Percentiles rank a stretch among this genome's conserved stretches.
Conservation (phyloP, 129 eudicot species). For the Saposhnikovia divaricata region DNA sequence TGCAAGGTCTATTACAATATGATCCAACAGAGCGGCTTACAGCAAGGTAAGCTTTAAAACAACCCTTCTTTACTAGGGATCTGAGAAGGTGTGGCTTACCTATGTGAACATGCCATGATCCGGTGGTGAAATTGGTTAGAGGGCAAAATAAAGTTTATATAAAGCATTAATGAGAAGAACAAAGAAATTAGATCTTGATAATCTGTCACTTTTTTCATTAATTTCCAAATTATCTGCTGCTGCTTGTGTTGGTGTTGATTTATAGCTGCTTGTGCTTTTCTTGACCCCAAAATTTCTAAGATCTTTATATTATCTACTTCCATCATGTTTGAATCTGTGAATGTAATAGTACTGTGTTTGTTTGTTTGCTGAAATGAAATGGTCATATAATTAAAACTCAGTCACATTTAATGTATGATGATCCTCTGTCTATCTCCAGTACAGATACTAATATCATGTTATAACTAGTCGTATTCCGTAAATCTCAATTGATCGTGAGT, state of each 20-base stretch:
- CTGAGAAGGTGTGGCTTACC: constrained; percentile 27
- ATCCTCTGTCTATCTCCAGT: too few relatives aligned
- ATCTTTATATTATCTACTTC: background rate
- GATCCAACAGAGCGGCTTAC: constrained; percentile 35
- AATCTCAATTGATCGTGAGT: too few relatives aligned
- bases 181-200: background rate
- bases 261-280: background rate
- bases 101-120: constrained; percentile 12
- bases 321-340: background rate
- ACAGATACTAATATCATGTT: too few relatives aligned
- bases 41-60: constrained; percentile 44
- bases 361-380: background rate
- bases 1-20: constrained; percentile 47
- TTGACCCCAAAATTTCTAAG: background rate
- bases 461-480: too few relatives aligned
- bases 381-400: background rate
- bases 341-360: background rate
- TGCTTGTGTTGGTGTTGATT: background rate
- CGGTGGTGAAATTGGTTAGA: background rate
- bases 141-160: background rate
- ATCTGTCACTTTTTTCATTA: background rate
- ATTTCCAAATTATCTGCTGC: background rate
- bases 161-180: constrained; percentile 8
- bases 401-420: too few relatives aligned
- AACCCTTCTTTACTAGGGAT: constrained; percentile 43